These are phyloP conservation scores for Aspergillus ochraceus DNA, from an alignment of 2,329 filamentous ascomycete genomes.

Conservation along the genomic window DNA sequence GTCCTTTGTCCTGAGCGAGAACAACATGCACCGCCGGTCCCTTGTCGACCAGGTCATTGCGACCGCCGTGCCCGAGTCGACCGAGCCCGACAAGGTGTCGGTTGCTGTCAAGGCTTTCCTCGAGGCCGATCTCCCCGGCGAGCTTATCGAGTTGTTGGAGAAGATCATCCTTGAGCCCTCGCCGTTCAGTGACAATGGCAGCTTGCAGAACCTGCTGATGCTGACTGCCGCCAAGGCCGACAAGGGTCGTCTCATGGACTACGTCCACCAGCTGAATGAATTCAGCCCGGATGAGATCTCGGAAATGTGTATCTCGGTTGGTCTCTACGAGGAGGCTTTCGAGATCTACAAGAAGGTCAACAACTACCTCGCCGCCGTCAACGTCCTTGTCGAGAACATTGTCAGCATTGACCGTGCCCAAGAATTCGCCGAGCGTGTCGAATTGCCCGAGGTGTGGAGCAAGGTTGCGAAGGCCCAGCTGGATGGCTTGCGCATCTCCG, in stretches of 20 bases:
- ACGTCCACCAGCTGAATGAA: conserved; percentile 85
- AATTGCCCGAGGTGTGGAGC: conserved; percentile 95
- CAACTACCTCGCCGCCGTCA: conserved; percentile 81
- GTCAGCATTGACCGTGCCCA: conserved; percentile 98
- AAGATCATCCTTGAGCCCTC: conserved; percentile 99
- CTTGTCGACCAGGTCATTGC: conserved; percentile 95
- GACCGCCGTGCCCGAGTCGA: conserved; percentile 89
- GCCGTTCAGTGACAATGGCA: conserved; percentile 95
- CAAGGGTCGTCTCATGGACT: conserved; percentile 91
- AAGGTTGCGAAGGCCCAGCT: conserved; percentile 97
- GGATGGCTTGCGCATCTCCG: conserved; percentile 87
- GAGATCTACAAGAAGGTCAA: conserved; percentile 98
- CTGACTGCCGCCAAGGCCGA: conserved; percentile 96
- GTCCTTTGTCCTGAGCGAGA: conserved; percentile 90
- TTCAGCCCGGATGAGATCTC: conserved; percentile 94
- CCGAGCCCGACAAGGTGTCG: conserved; percentile 90
- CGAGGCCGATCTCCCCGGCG: conserved; percentile 82
- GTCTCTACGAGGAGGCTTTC: conserved; percentile 93
- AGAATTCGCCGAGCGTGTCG: conserved; percentile 91
- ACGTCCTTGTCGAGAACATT: conserved; percentile 92
- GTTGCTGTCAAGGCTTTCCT: conserved; percentile 93
- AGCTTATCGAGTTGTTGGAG: conserved; percentile 95
- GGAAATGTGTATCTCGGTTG: conserved; percentile 88
- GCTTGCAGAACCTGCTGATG: conserved; percentile 92
- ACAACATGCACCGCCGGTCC: conserved; percentile 92